Conservation (phyloP, 805 yeast genomes). For the Candida sithepensis region DNA sequence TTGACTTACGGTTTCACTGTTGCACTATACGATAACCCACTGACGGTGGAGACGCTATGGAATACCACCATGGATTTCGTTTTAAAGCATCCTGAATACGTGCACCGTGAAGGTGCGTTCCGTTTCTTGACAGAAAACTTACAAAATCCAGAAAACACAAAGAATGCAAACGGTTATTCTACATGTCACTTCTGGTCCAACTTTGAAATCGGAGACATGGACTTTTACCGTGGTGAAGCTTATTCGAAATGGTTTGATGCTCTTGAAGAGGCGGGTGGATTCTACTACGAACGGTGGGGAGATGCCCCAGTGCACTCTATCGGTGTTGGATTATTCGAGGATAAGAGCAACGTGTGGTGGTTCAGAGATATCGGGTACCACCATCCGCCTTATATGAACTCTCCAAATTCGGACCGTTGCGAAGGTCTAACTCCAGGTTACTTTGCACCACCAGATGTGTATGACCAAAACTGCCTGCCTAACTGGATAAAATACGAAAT, state of each 20-base stretch:
- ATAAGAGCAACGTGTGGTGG: conserved; percentile 45
- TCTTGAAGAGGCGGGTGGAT: conserved; percentile 72
- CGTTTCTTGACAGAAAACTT: conserved; percentile 68
- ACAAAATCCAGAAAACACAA: conserved; percentile 51
- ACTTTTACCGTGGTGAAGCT: conserved; percentile 68
- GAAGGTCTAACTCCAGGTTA: conserved; percentile 17
- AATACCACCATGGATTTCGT: conserved; percentile 62
- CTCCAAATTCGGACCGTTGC: conserved; percentile 36
- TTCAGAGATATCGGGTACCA: conserved; percentile 50
- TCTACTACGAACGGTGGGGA: conserved; percentile 72
- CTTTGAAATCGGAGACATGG: conserved; percentile 75
- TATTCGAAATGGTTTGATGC: conserved; percentile 64
- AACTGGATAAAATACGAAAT: conserved; percentile 53
- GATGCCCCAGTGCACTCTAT: conserved; percentile 54
- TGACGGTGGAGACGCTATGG: conserved; percentile 78
- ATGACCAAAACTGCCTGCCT: conserved; percentile 66
- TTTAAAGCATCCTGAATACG: conserved; percentile 50
- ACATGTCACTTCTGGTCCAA: conserved; percentile 88
- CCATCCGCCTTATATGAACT: conserved; percentile 46
- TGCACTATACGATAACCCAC: conserved; percentile 59
- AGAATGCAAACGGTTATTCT: conserved; percentile 55
- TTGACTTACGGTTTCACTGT: conserved; percentile 76
- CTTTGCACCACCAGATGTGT: conserved; percentile 32
- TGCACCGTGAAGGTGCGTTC: conserved; percentile 61
- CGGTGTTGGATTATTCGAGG: conserved; percentile 47